Percentiles rank a stretch among this genome's conserved stretches.
Conservation (phyloP, 1,139 yeast genomes). For the Keqinozyma sinolaborantium region DNA sequence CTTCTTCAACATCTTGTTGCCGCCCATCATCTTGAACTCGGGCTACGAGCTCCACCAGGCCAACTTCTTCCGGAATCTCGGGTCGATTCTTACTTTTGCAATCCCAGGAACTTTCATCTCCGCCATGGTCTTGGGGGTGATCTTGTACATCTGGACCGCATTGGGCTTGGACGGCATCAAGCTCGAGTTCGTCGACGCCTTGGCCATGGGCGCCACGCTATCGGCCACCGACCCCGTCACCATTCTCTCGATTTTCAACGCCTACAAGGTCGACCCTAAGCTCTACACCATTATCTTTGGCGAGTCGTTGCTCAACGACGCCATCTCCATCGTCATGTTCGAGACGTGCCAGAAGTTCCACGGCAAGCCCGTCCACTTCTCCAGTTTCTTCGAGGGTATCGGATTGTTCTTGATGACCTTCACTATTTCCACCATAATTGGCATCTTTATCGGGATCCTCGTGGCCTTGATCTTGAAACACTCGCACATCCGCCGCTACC, state of each 20-base stretch:
- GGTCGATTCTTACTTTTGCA: conserved; percentile 90
- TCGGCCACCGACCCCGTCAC: conserved; percentile 99
- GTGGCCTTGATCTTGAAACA: conserved; percentile 91
- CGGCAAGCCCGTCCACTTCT: conserved; percentile 71
- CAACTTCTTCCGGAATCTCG: conserved; percentile 88
- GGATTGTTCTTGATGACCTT: conserved; percentile 93
- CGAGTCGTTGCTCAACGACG: conserved; percentile 91
- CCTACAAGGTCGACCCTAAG: conserved; percentile 97
- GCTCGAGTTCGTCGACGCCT: conserved; percentile 91
- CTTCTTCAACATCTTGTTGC: conserved; percentile 89
- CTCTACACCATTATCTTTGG: conserved; percentile 96
- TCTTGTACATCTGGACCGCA: conserved; percentile 85
- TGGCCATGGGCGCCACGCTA: conserved; percentile 95
- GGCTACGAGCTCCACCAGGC: conserved; percentile 97
- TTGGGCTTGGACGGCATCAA: conserved; percentile 85
- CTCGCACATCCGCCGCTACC: conserved; percentile 88
- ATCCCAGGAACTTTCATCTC: conserved; percentile 95
- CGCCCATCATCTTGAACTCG: conserved; percentile 93
- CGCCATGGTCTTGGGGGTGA: conserved; percentile 82
- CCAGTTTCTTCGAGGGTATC: conserved; percentile 87
- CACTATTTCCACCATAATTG: conserved; percentile 88
- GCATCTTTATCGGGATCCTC: conserved; percentile 79
- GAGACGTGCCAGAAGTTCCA: conserved; percentile 97
- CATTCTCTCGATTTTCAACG: conserved; percentile 90
- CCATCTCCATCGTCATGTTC: conserved; percentile 97